Evolutionary conservation across 129 eudicot species (phyloP), one percentile per base, ranked within the genome.

Genomic region (Erigeron canadensis): DNA sequence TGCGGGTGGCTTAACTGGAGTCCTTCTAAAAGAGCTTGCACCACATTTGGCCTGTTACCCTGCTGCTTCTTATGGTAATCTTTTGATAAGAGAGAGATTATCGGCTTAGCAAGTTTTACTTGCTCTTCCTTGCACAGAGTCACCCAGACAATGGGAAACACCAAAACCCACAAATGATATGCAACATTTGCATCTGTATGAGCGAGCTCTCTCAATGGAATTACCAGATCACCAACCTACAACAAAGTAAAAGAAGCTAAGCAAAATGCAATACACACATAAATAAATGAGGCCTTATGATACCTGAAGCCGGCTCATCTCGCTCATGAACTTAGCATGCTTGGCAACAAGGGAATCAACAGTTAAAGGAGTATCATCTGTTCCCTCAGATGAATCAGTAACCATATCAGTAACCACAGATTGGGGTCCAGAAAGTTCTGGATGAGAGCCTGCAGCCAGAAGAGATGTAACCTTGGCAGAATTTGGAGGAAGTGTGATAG

Each of bases 141-240:
- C 72, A 95, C 97, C 99, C 99, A 95, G 60, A 95, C 97, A 81
- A 95, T 95, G 56, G 99, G 99, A 73, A 95, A 95, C 42, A 95
- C 97, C 85, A 95, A 84, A 39, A 95, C 99, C 99, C 99, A 95
- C 55, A 95, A 81, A 78, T 87, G 97, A 76, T 95, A 95, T 22
- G 99, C 99, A 78, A 95, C 97, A 81, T 90, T 87, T 79, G 99
- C 91, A 79, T 95, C 99, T 65, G 86, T 86, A 74, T 95, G 99
- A 69, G 99, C 99, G 38, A 95, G 82, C 78, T 95, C 99, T 77
- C 96, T 84, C 66, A 95, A 72, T 55, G 99, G 97, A 81, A 86
- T 76, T 53, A 95, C 83, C 28, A 95, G 94, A 74, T 95, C 97
- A 42, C 91, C 89, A 72, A 89, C 96, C 93, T 89, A 70, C 54